Evolutionary conservation across 2,329 filamentous ascomycete genomes (phyloP), one percentile per base, ranked within the genome.

Genomic region (Fusarium xylarioides): DNA sequence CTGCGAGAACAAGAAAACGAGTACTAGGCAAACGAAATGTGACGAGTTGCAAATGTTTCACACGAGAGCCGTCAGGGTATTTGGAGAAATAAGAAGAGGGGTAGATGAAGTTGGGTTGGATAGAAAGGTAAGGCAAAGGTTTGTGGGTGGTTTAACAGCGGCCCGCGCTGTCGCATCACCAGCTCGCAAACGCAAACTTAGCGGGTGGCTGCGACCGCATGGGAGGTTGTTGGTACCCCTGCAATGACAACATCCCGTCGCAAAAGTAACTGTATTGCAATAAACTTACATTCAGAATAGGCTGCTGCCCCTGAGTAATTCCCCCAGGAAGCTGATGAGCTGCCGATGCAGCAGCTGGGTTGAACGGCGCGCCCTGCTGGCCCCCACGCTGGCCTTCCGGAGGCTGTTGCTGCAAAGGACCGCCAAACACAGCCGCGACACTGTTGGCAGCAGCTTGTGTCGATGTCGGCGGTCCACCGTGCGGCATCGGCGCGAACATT

Each of bases 371-470:
- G 46, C 76, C 74, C 50, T 79, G 79, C 63, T 81, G 82, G 11
- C 85, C 68, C 81, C 87, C 83, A 71, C 89, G 89, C n/a, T 87
- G 85, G 58, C 86, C 84, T 53, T 91, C 90, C 79, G 94, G 93
- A 65, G 85, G 88, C 74, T 90, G 93, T 66, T 85, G 88, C 75
- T 90, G 91, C 64, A 91, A 84, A 53, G 93, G 90, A 6, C 91
- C 90, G 30, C 91, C 92, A 76, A 95, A 97, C 42, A 93, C 86
- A 58, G 88, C 88, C 8, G 86, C 88, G 55, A 90, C 87, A 19
- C 89, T 89, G 68, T 85, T 89, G 37, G 91, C 87, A 28, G 88
- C 87, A 30, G 88, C 87, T 60, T 91, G 85, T 18, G 89, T 84
- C 69, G 84, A 81, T 77, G 86, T 83, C 65, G 88, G 83, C 40